phyloP scores from a whole-genome alignment of 306 rosid species.

The Cucurbita maxima region DNA sequence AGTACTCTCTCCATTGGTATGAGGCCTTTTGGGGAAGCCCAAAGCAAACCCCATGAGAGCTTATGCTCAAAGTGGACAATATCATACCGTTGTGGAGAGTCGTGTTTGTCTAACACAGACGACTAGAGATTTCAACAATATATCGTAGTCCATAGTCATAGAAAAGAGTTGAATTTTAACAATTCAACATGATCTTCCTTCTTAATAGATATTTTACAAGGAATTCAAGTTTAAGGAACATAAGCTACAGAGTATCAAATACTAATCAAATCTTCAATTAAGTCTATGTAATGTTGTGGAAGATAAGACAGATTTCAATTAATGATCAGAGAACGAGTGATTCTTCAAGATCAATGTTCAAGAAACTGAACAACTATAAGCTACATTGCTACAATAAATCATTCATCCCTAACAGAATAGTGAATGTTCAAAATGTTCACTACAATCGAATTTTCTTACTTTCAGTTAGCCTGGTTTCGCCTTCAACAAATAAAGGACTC shows the following conservation, averaged over 20 bases:
- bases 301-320: neutral
- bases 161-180: neutral
- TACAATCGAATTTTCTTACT: neutral
- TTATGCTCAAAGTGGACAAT: too few species aligned
- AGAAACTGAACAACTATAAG: neutral
- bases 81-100: too few species aligned
- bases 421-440: neutral
- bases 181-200: neutral
- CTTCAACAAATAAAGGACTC: neutral
- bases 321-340: neutral
- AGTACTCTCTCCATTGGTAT: too few species aligned
- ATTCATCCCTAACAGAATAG: neutral
- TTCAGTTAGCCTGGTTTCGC: neutral
- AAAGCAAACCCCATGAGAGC: too few species aligned
- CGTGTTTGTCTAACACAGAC: neutral
- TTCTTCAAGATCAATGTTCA: neutral
- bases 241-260: neutral
- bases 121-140: neutral
- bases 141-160: neutral
- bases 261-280: neutral
- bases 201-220: neutral
- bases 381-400: neutral
- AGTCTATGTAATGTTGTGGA: neutral
- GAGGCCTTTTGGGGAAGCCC: too few species aligned
- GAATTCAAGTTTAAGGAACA: neutral